These are phyloP conservation scores for Monosporascus sp. DNA, from an alignment of 2,329 filamentous ascomycete species.

Conservation along the genomic window DNA sequence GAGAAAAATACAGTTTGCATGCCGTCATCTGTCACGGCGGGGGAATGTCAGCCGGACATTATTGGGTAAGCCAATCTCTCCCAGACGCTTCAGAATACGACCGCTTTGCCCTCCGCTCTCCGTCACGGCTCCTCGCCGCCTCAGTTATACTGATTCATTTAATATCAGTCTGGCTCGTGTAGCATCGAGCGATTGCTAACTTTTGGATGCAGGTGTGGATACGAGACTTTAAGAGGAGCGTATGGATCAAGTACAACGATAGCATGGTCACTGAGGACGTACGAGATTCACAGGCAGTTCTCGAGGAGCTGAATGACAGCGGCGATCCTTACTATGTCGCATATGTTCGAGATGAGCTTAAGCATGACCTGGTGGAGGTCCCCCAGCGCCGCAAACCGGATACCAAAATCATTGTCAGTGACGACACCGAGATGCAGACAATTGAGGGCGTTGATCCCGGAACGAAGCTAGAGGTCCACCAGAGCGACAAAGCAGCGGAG, in stretches of 20 bases:
- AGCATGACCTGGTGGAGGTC: constrained; percentile 46
- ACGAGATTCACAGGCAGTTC: constrained; percentile 60
- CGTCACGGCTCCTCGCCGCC: too few species aligned
- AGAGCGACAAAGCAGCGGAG: background rate
- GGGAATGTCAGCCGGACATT: constrained; percentile 71
- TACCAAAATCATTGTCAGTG: background rate
- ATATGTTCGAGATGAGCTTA: constrained; percentile 67
- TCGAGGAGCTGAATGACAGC: constrained; percentile 58
- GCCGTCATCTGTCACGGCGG: constrained; percentile 91
- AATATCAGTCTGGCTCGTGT: background rate
- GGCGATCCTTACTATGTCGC: constrained; percentile 81
- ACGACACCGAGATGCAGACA: constrained; percentile 19
- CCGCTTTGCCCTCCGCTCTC: too few species aligned
- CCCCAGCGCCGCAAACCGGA: constrained; percentile 30
- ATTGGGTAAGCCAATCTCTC: constrained; percentile 54
- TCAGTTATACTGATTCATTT: background rate
- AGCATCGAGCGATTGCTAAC: background rate
- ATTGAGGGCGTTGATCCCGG: constrained; percentile 21
- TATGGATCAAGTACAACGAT: constrained; percentile 96
- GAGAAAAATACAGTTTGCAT: constrained; percentile 75
- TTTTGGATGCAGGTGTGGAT: constrained; percentile 59
- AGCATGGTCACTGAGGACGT: constrained; percentile 66
- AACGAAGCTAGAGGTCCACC: background rate
- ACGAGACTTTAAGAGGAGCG: constrained; percentile 71
- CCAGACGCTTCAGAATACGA: background rate